Percentiles rank a stretch among this genome's conserved stretches.
phyloP scores from a whole-genome alignment of 108 stramenopile genomes.

The Conticribra weissflogii region DNA sequence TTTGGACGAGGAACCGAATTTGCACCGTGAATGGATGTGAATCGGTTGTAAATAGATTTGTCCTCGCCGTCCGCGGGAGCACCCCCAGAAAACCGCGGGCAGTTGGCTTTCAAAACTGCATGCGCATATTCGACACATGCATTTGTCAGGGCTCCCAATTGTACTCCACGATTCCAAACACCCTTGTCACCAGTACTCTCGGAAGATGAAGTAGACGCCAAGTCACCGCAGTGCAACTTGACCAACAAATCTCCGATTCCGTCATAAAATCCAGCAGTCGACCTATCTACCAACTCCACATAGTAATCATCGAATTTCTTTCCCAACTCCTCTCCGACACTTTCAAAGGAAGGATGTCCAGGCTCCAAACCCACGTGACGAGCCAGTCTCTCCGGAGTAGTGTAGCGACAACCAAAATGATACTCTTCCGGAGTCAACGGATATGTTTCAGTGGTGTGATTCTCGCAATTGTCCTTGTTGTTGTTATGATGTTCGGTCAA shows the following conservation, averaged over 20 bases:
- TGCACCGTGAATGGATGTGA: constrained; percentile 77
- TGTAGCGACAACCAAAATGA: constrained; percentile 69
- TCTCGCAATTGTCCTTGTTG: constrained; percentile 17
- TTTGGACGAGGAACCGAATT: constrained; percentile 81
- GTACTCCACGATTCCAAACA: constrained; percentile 20
- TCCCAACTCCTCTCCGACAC: constrained; percentile 58
- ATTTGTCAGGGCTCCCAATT: constrained; percentile 82
- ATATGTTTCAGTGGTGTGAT: constrained; percentile 36
- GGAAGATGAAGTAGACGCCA: constrained; percentile 3
- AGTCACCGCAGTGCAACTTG: constrained; percentile 24
- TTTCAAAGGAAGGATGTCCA: constrained; percentile 55
- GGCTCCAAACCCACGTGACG: constrained; percentile 81
- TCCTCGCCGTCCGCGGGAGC: background rate
- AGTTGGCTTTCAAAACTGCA: constrained; percentile 78
- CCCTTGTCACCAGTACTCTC: constrained; percentile 4
- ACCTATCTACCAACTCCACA: constrained; percentile 65
- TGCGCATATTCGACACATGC: constrained; percentile 85
- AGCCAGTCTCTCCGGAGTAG: constrained; percentile 83
- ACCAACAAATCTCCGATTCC: constrained; percentile 66
- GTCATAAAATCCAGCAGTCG: constrained; percentile 77
- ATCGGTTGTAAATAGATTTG: constrained; percentile 53
- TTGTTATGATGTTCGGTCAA: constrained; percentile 62
- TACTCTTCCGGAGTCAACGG: constrained; percentile 62
- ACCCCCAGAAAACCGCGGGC: constrained; percentile 20
- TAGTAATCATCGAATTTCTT: constrained; percentile 81